Conservation (phyloP, 176 grass and related monocot species). For the Panicum miliaceum region DNA sequence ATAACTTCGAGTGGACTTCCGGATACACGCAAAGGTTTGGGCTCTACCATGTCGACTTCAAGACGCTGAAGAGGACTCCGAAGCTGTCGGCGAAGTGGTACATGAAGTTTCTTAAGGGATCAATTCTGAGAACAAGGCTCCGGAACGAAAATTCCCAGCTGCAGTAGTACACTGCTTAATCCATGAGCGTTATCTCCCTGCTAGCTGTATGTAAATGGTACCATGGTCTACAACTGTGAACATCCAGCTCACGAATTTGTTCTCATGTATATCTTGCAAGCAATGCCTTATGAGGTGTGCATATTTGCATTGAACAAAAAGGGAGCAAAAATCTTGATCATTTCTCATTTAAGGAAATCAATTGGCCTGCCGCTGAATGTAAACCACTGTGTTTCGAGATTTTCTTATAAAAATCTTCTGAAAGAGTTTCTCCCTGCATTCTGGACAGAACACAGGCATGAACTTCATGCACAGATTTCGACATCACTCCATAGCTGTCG, state of each 20-base stretch:
- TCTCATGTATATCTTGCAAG: background rate
- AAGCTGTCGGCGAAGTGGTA: slow-evolving; percentile 64
- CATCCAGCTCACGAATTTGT: background rate
- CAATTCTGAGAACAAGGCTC: background rate
- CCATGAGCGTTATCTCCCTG: background rate
- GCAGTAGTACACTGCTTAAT: background rate
- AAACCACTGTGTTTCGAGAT: no score
- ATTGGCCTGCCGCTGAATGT: no score
- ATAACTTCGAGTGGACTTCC: slow-evolving; percentile 61
- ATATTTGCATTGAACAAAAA: no score
- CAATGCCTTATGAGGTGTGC: no score
- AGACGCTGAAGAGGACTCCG: slow-evolving; percentile 49
- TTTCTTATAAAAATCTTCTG: no score
- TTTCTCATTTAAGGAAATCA: no score
- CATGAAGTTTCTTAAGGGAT: slow-evolving; percentile 55
- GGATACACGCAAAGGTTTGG: slow-evolving; percentile 58
- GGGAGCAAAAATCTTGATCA: background rate
- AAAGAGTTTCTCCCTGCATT: no score
- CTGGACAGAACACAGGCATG: no score
- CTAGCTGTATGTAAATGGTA: background rate
- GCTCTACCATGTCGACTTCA: slow-evolving; percentile 64
- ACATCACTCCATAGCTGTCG: no score
- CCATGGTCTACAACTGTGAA: background rate
- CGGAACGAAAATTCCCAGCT: background rate
- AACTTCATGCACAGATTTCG: no score